Percentiles rank a stretch among this genome's conserved stretches.
These are phyloP conservation scores for Sugiyamaella lignohabitans DNA, from an alignment of 805 yeast species.

Conservation along the genomic window DNA sequence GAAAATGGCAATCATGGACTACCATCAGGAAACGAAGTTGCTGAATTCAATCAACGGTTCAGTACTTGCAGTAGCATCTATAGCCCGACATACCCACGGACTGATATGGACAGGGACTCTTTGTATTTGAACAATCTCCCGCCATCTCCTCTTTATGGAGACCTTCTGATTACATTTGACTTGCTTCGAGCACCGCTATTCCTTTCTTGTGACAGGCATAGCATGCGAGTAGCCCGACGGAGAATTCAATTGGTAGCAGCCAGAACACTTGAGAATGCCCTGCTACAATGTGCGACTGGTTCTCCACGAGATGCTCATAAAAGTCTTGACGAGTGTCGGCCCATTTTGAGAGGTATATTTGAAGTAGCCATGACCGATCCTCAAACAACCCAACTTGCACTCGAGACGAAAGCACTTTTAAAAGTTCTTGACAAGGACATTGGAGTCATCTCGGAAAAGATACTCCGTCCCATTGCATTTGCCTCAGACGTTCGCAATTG, in stretches of 20 bases:
- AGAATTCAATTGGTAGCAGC: constrained; percentile 16
- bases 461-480: constrained; percentile 6
- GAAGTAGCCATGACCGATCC: background rate
- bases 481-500: constrained; percentile 16
- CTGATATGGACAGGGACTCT: too few species aligned
- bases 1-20: too few species aligned
- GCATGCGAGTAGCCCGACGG: background rate
- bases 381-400: background rate
- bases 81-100: background rate
- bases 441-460: constrained; percentile 7
- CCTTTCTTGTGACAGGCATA: constrained; percentile 4
- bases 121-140: background rate
- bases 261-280: constrained; percentile 3
- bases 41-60: background rate
- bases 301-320: constrained; percentile 6
- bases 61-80: background rate
- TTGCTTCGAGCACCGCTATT: background rate
- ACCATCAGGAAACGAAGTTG: background rate
- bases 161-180: background rate
- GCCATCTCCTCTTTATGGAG: constrained; percentile 1
- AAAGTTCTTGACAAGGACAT: constrained; percentile 11
- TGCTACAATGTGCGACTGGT: background rate
- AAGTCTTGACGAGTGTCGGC: constrained; percentile 4
- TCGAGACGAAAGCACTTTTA: background rate
- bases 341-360: background rate